These are phyloP conservation scores for Coemansia javaensis DNA, from an alignment of 192 early-diverging fungal species.

Conservation along the genomic window DNA sequence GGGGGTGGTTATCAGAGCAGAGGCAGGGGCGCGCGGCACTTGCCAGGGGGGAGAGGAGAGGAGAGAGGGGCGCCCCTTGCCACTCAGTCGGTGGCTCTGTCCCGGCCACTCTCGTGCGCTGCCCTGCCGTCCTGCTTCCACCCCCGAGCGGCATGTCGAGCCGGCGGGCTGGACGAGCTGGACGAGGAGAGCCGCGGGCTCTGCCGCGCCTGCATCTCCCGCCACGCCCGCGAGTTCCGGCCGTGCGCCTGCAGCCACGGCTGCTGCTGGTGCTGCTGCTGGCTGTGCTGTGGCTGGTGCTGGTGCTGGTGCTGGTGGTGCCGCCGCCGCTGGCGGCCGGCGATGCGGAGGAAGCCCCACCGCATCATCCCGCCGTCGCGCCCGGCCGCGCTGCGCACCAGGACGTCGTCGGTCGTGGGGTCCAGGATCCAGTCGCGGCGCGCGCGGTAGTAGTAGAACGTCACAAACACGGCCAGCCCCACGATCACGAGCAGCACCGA, in stretches of 20 bases:
- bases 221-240: slow-evolving; percentile 39
- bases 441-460: slow-evolving; percentile 39
- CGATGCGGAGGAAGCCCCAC: slow-evolving; percentile 4
- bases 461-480: slow-evolving; percentile 28
- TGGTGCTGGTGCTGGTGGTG: slow-evolving; percentile 1
- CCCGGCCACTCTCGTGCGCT: too few relatives aligned
- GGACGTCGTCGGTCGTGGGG: slow-evolving; percentile 25
- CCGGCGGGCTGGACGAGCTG: slow-evolving; percentile 6
- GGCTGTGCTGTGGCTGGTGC: slow-evolving; percentile 3
- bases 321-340: neutral
- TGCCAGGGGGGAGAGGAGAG: too few relatives aligned
- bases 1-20: too few relatives aligned
- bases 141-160: too few relatives aligned
- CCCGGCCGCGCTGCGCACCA: slow-evolving; percentile 6
- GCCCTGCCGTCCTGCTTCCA: too few relatives aligned
- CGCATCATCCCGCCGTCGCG: slow-evolving; percentile 4
- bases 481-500: slow-evolving; percentile 38
- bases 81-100: too few relatives aligned
- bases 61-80: too few relatives aligned
- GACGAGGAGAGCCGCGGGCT: neutral
- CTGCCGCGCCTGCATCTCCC: slow-evolving; percentile 26
- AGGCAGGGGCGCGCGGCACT: too few relatives aligned
- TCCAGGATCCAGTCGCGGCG: slow-evolving; percentile 26
- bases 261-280: slow-evolving; percentile 8
- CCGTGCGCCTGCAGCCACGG: slow-evolving; percentile 29